These are phyloP conservation scores for Luvunga scandens DNA, from an alignment of 345 rosid species.

Conservation along the genomic window DNA sequence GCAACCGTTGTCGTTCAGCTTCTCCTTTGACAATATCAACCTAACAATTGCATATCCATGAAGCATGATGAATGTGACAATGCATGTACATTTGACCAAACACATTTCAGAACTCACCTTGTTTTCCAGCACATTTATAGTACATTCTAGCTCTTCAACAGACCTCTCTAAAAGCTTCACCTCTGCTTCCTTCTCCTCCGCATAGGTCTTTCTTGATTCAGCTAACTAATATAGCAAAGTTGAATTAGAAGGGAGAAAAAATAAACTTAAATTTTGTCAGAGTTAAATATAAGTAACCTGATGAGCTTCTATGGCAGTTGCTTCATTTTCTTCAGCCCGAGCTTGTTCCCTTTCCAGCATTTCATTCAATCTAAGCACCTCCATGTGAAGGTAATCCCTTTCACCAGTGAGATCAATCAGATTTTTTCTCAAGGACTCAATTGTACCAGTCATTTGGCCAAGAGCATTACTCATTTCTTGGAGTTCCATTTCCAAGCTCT, in stretches of 20 bases:
- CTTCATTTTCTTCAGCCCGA: slow-evolving; percentile 61
- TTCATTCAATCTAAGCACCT: slow-evolving; percentile 58
- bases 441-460: slow-evolving; percentile 53
- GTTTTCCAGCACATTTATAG: slow-evolving; percentile 74
- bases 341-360: slow-evolving; percentile 48
- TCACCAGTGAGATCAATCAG: slow-evolving; percentile 50
- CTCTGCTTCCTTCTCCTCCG: slow-evolving; percentile 85
- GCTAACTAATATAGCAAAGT: slow-evolving; percentile 47
- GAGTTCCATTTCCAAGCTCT: slow-evolving; percentile 74
- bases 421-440: slow-evolving; percentile 48
- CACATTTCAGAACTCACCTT: slow-evolving; percentile 48
- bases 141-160: slow-evolving; percentile 84
- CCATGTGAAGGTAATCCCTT: slow-evolving; percentile 56
- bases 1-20: slow-evolving; percentile 84
- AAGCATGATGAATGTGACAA: slow-evolving; percentile 13
- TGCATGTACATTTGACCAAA: slow-evolving; percentile 7
- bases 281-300: slow-evolving; percentile 44
- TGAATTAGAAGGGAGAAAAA: neutral
- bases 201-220: slow-evolving; percentile 64
- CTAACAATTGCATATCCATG: slow-evolving; percentile 38
- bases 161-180: slow-evolving; percentile 85
- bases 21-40: slow-evolving; percentile 84
- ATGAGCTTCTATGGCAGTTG: slow-evolving; percentile 64
- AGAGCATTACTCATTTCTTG: slow-evolving; percentile 53
- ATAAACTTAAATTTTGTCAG: neutral